These are phyloP conservation scores for Pinus tabuliformis DNA, from an alignment of 75 land plant genomes.

Conservation along the genomic window DNA sequence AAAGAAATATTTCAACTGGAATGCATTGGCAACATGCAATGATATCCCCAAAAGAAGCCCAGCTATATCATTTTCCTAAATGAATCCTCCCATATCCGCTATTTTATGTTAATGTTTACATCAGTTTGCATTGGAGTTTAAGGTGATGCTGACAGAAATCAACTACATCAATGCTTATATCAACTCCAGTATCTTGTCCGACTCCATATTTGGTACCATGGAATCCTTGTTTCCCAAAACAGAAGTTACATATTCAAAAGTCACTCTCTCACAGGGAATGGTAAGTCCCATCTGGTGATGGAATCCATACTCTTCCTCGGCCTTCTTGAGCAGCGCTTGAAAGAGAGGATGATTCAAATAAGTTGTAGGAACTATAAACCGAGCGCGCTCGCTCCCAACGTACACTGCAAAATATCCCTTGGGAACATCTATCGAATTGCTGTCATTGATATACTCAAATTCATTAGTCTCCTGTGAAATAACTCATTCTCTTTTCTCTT, in stretches of 20 bases:
- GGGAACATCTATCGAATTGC: conserved; percentile 47
- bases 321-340: conserved; percentile 28
- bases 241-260: conserved; percentile 31
- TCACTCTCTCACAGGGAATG: conserved; percentile 60
- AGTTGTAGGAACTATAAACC: conserved; percentile 52
- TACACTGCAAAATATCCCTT: conserved; percentile 63
- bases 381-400: conserved; percentile 49
- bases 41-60: too few species aligned
- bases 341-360: conserved; percentile 44
- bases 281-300: conserved; percentile 50
- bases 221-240: conserved; percentile 11
- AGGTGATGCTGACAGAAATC: too few species aligned
- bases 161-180: too few species aligned
- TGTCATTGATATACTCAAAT: conserved; percentile 6
- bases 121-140: too few species aligned
- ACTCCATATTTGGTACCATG: background rate
- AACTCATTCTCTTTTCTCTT: background rate
- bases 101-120: too few species aligned
- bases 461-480: conserved; percentile 2
- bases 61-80: too few species aligned
- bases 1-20: too few species aligned
- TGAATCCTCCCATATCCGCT: too few species aligned
- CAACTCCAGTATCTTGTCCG: background rate
- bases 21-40: too few species aligned
- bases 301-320: conserved; percentile 65